Percentiles rank a stretch among this genome's conserved stretches.
These are phyloP conservation scores for Polytrichum formosum DNA, from an alignment of 225 moss, liverwort and hornwort species.

Conservation along the genomic window DNA sequence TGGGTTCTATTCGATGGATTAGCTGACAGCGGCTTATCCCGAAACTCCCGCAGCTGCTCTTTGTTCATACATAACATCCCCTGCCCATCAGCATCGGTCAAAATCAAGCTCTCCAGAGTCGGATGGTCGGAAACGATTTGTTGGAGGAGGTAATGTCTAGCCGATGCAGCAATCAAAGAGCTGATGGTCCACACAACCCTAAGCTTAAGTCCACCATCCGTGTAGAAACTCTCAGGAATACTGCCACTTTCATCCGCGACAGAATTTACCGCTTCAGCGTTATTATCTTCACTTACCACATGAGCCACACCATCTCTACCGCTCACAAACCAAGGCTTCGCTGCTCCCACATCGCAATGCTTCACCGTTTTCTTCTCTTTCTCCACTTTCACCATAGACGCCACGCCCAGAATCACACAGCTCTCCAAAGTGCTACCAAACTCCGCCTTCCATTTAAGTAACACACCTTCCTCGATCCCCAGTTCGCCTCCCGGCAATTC, in stretches of 20 bases:
- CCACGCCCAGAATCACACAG: conserved; percentile 81
- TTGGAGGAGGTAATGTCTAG: conserved; percentile 80
- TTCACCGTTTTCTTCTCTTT: conserved; percentile 45
- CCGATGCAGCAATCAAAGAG: conserved; percentile 80
- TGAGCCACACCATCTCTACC: conserved; percentile 38
- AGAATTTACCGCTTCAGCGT: conserved; percentile 19
- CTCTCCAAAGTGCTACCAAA: conserved; percentile 84
- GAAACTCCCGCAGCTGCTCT: conserved; percentile 74
- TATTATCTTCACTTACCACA: conserved; percentile 27
- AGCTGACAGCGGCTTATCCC: conserved; percentile 73
- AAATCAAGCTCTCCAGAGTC: conserved; percentile 70
- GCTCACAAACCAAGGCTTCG: conserved; percentile 47
- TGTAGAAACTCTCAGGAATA: conserved; percentile 76
- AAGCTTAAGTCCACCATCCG: conserved; percentile 78
- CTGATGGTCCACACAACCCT: conserved; percentile 91
- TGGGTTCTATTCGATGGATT: conserved; percentile 74
- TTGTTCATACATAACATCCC: conserved; percentile 83
- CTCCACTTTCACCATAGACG: conserved; percentile 66
- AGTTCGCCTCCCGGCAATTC: conserved; percentile 82
- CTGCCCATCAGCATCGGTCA: conserved; percentile 85
- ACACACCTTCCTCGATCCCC: conserved; percentile 75
- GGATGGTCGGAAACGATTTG: conserved; percentile 86
- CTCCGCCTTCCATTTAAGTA: conserved; percentile 86
- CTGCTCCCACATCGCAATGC: conserved; percentile 25
- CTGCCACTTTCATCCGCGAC: conserved; percentile 74